A percentile compares a stretch with the other conserved stretches of the same genome.
These are phyloP conservation scores for Pseudogymnoascus sp. DNA, from an alignment of 2,329 filamentous ascomycete species.

Conservation along the genomic window DNA sequence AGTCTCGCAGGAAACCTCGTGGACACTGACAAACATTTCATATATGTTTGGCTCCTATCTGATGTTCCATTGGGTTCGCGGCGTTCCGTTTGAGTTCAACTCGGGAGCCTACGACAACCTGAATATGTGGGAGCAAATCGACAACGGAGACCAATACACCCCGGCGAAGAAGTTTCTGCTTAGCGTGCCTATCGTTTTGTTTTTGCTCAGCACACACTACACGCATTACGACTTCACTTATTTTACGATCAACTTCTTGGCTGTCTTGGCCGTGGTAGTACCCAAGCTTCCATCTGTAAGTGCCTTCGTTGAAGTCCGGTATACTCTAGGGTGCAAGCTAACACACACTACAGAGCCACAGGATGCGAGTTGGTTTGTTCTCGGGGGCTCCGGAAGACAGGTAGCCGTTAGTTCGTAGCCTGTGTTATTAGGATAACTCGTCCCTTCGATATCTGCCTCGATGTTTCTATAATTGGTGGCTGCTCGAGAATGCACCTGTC, in stretches of 20 bases:
- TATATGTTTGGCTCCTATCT: slow-evolving; percentile 99
- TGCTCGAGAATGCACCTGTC: neutral
- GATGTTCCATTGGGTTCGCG: slow-evolving; percentile 99
- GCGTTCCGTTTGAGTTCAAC: slow-evolving; percentile 98
- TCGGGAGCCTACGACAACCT: slow-evolving; percentile 96
- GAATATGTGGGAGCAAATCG: slow-evolving; percentile 99
- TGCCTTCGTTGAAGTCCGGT: slow-evolving; percentile 6
- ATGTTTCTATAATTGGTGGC: neutral
- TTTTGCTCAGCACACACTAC: slow-evolving; percentile 95
- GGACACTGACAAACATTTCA: slow-evolving; percentile 96
- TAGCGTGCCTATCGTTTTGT: slow-evolving; percentile 86
- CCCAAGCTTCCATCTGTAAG: slow-evolving; percentile 92
- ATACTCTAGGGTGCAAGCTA: slow-evolving; percentile 12
- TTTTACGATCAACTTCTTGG: slow-evolving; percentile 94
- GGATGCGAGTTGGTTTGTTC: slow-evolving; percentile 68
- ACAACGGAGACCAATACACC: slow-evolving; percentile 97
- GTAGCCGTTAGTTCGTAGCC: slow-evolving; percentile 17
- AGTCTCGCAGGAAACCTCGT: slow-evolving; percentile 94
- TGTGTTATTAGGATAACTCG: slow-evolving; percentile 5
- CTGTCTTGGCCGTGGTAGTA: slow-evolving; percentile 85
- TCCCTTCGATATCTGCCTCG: neutral
- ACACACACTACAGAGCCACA: slow-evolving; percentile 53
- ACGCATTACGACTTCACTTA: slow-evolving; percentile 96
- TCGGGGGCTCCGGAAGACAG: slow-evolving; percentile 58
- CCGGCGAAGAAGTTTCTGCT: slow-evolving; percentile 97